Conservation (phyloP, 768 basidiomycete genomes). For the Austroboletus eburneus region DNA sequence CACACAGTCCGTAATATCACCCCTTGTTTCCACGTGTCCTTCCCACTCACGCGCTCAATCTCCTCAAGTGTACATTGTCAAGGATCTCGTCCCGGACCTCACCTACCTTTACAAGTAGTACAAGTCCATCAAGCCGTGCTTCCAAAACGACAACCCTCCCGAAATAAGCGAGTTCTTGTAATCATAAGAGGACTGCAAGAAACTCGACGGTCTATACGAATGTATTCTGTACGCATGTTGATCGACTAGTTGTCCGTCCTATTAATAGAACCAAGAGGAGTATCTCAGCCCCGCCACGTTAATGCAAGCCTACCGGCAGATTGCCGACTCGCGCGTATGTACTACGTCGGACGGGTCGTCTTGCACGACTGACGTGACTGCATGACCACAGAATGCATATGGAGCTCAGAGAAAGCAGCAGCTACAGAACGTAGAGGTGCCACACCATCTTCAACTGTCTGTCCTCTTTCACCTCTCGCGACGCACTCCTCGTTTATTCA, state of each 20-base stretch:
- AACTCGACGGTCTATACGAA: constrained; percentile 93
- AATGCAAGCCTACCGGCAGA: constrained; percentile 98
- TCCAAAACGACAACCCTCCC: constrained; percentile 91
- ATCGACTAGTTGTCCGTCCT: constrained; percentile 94
- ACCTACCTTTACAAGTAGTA: constrained; percentile 98
- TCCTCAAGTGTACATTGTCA: constrained; percentile 84
- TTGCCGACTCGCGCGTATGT: constrained; percentile 85
- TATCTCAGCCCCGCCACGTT: constrained; percentile 96
- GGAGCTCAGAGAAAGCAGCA: constrained; percentile 80
- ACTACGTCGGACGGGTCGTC: neutral
- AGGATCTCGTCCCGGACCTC: constrained; percentile 93
- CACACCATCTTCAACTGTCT: constrained; percentile 97
- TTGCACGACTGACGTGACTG: no score
- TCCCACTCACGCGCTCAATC: constrained; percentile 38
- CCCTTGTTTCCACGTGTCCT: no score
- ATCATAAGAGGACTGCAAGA: constrained; percentile 86
- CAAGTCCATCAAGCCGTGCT: constrained; percentile 97
- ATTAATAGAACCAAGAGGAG: constrained; percentile 99
- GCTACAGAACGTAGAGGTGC: constrained; percentile 93
- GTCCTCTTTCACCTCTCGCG: constrained; percentile 15
- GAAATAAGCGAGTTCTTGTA: constrained; percentile 84
- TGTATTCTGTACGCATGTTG: constrained; percentile 97
- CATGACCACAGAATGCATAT: constrained; percentile 27
- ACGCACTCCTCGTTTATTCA: constrained; percentile 16
- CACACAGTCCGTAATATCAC: no score